phyloP scores from a whole-genome alignment of 805 yeast species.

The Lachancea mirantina region DNA sequence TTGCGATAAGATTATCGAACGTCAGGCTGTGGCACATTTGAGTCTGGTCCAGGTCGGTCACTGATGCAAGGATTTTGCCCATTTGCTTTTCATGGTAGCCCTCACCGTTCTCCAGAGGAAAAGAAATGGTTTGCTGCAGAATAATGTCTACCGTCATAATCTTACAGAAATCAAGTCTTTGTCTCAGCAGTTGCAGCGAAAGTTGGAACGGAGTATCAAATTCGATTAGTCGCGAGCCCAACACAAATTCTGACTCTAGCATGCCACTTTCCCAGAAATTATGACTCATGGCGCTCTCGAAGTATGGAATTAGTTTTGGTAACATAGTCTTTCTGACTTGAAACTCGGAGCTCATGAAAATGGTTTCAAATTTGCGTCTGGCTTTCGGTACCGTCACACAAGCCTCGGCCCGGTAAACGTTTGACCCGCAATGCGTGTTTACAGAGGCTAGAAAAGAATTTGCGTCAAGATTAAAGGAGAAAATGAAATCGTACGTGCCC shows the following conservation, averaged over 20 bases:
- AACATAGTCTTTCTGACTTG: constrained; percentile 6
- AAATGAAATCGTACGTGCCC: constrained; percentile 8
- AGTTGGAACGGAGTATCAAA: constrained; percentile 8
- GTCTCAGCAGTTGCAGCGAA: constrained; percentile 2
- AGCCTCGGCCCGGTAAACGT: constrained; percentile 12
- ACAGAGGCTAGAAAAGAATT: constrained; percentile 11
- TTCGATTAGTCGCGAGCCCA: constrained; percentile 8
- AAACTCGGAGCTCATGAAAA: constrained; percentile 6
- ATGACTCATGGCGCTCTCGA: constrained; percentile 2
- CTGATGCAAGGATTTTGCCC: background rate
- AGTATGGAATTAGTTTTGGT: constrained; percentile 1
- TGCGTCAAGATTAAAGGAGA: constrained; percentile 12
- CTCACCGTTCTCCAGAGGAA: constrained; percentile 6
- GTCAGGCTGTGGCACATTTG: constrained; percentile 1
- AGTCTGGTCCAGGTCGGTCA: background rate
- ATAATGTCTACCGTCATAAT: constrained; percentile 2
- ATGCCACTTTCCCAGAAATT: constrained; percentile 4
- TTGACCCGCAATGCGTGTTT: constrained; percentile 10
- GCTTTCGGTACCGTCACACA: constrained; percentile 4
- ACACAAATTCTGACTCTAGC: constrained; percentile 6
- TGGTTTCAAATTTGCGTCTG: constrained; percentile 6
- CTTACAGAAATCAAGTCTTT: background rate
- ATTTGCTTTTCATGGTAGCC: background rate
- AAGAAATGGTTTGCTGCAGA: constrained; percentile 4
- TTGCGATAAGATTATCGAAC: constrained; percentile 3